Percentiles rank a stretch among this genome's conserved stretches.
Conservation (phyloP, 2,329 filamentous ascomycete genomes). For the Pseudogymnoascus sp. region DNA sequence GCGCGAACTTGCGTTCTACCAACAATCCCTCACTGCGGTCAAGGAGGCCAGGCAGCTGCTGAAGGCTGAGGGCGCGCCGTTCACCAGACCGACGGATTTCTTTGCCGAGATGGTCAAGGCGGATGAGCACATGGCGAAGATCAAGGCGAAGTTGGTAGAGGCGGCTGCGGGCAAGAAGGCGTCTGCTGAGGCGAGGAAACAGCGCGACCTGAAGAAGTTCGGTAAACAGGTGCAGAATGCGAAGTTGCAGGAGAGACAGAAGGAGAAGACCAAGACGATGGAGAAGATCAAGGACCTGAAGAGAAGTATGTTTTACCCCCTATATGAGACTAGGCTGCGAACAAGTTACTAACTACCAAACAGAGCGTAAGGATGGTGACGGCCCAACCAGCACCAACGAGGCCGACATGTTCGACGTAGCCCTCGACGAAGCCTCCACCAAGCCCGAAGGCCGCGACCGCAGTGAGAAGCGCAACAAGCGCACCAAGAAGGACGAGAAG, state of each 20-base stretch:
- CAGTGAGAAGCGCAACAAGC: slow-evolving; percentile 54
- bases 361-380: slow-evolving; percentile 74
- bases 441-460: slow-evolving; percentile 34
- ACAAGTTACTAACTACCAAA: slow-evolving; percentile 19
- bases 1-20: slow-evolving; percentile 89
- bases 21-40: slow-evolving; percentile 75
- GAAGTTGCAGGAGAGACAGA: slow-evolving; percentile 87
- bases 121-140: slow-evolving; percentile 95
- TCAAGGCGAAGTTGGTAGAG: slow-evolving; percentile 87
- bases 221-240: slow-evolving; percentile 97
- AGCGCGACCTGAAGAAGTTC: slow-evolving; percentile 96
- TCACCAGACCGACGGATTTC: slow-evolving; percentile 85
- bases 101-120: slow-evolving; percentile 99
- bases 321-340: neutral
- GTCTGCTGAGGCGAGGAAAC: slow-evolving; percentile 78
- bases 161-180: slow-evolving; percentile 91
- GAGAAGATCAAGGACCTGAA: slow-evolving; percentile 95
- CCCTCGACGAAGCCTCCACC: slow-evolving; percentile 49
- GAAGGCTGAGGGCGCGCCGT: slow-evolving; percentile 73
- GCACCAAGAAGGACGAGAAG: slow-evolving; percentile 89
- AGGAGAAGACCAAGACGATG: slow-evolving; percentile 83
- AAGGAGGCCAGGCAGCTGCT: slow-evolving; percentile 64
- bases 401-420: slow-evolving; percentile 84
- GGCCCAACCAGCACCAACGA: slow-evolving; percentile 56
- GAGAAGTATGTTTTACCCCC: slow-evolving; percentile 63